Evolutionary conservation across 2,329 filamentous ascomycete genomes (phyloP), one percentile per base, ranked within the genome.

Genomic region (Aplosporella prunicola): DNA sequence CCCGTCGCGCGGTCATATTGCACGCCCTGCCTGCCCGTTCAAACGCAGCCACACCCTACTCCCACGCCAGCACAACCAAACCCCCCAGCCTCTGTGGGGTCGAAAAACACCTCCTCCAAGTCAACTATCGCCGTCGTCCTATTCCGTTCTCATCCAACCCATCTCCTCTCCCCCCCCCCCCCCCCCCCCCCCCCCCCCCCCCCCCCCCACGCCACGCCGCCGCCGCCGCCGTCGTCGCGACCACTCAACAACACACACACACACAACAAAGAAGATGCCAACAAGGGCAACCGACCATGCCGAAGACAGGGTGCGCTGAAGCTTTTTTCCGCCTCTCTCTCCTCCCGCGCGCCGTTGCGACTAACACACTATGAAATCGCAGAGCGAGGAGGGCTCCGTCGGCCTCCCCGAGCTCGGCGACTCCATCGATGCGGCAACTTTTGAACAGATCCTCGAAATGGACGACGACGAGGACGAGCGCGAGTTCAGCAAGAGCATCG

Each of bases 391-490:
- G 45, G 65, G 61, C 37, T 56, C 60, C 41, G 59, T 65, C 39
- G 67, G 62, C 43, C 59, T 77, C 51, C 68, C 70, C 42, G 75
- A 83, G 43, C 75, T 86, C 47, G 78, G 76, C 42, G 82, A 91
- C 47, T 71, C 72, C 56, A 79, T 98, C 62, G 89, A 96, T 60
- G 65, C 69, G 43, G 58, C 63, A 39, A 93, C 87, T 40, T 98
- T 98, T 53, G 78, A 80, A 51, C 91, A 96, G 68, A 96, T 98
- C 58, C 76, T 96, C 45, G 91, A 96, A 63, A 95, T 98, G 89
- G 91, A 98, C 60, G 91, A 96, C 46, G 82, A 84, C 46, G 81
- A 84, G 48, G 76, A 79, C 9, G 82, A 89, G 46, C 74, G 79
- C 50, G 86, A 94, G 32, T 96, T 96, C 69, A 93, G 83, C 64